phyloP scores from a whole-genome alignment of 345 rosid species.

The Salix suchowensis region DNA sequence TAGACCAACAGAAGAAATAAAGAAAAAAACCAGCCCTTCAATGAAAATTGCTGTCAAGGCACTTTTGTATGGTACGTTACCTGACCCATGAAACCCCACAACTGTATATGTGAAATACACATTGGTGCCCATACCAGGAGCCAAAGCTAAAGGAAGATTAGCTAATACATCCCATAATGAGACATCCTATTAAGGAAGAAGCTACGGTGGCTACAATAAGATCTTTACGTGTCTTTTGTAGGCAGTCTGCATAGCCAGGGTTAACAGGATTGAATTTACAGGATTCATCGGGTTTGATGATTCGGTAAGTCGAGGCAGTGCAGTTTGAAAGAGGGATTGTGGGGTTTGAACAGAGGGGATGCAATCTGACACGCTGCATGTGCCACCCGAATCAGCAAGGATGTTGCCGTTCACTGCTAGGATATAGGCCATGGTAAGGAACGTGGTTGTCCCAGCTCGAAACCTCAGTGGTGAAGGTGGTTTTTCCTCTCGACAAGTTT shows the following conservation, averaged over 20 bases:
- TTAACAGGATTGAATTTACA: slow-evolving; percentile 91
- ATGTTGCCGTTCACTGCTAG: slow-evolving; percentile 97
- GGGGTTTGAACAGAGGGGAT: slow-evolving; percentile 67
- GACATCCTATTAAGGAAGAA: slow-evolving; percentile 72
- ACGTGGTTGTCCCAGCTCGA: slow-evolving; percentile 91
- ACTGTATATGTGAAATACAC: slow-evolving; percentile 93
- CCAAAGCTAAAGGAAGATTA: slow-evolving; percentile 77
- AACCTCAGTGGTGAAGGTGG: slow-evolving; percentile 91
- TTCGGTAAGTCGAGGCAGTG: slow-evolving; percentile 33
- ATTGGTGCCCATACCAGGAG: slow-evolving; percentile 96
- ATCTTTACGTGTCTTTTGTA: slow-evolving; percentile 62
- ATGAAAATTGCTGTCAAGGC: slow-evolving; percentile 79
- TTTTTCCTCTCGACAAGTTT: slow-evolving; percentile 60
- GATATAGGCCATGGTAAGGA: slow-evolving; percentile 96
- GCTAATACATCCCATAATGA: slow-evolving; percentile 87
- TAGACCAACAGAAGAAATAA: slow-evolving; percentile 80
- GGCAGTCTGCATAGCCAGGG: slow-evolving; percentile 75
- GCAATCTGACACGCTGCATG: slow-evolving; percentile 90
- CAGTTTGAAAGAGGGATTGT: slow-evolving; percentile 49
- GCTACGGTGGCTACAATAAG: slow-evolving; percentile 89
- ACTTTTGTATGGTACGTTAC: slow-evolving; percentile 60
- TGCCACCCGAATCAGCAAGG: slow-evolving; percentile 85
- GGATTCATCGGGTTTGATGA: slow-evolving; percentile 52
- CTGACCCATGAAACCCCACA: slow-evolving; percentile 95
- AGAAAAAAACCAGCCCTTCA: slow-evolving; percentile 70